A percentile compares a stretch with the other conserved stretches of the same genome.
phyloP scores from a whole-genome alignment of 1,284 basidiomycete species.

The Wolfiporia cocos region DNA sequence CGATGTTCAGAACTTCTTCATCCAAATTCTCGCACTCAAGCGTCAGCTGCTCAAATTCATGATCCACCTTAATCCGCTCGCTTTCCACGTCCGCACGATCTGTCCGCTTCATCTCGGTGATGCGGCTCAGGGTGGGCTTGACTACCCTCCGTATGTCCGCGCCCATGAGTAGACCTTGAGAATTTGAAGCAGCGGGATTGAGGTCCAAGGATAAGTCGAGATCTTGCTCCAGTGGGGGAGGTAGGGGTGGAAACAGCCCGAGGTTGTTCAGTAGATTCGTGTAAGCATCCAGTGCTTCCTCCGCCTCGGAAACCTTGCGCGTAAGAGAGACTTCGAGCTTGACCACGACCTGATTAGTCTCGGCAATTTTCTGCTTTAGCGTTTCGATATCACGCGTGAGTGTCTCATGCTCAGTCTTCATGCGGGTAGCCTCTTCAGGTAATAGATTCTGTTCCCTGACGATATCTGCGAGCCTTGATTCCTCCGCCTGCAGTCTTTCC shows the following conservation, averaged over 20 bases:
- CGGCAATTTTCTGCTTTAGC: conserved; percentile 65
- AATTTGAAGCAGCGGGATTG: conserved; percentile 65
- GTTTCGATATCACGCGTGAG: conserved; percentile 69
- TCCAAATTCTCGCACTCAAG: conserved; percentile 74
- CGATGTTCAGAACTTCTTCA: conserved; percentile 62
- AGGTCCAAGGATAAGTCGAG: conserved; percentile 71
- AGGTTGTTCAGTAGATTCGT: conserved; percentile 66
- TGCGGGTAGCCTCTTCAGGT: conserved; percentile 78
- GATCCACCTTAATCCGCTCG: conserved; percentile 69
- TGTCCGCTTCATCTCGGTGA: conserved; percentile 64
- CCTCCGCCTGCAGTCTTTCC: conserved; percentile 55
- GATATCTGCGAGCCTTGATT: conserved; percentile 53
- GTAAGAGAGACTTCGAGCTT: conserved; percentile 75
- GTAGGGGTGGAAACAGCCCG: conserved; percentile 64
- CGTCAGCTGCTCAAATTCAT: conserved; percentile 72
- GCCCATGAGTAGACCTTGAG: conserved; percentile 57
- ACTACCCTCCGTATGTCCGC: conserved; percentile 62
- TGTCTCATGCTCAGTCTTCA: conserved; percentile 81
- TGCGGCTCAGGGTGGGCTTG: conserved; percentile 62
- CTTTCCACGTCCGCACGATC: conserved; percentile 67
- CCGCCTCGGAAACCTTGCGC: conserved; percentile 70
- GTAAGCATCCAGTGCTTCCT: conserved; percentile 75
- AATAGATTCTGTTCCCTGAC: conserved; percentile 81
- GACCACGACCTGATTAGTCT: conserved; percentile 64
- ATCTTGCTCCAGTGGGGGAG: conserved; percentile 59